Evolutionary conservation across 2,329 filamentous ascomycete species (phyloP).

Genomic region (Colletotrichum euphorbiae): DNA sequence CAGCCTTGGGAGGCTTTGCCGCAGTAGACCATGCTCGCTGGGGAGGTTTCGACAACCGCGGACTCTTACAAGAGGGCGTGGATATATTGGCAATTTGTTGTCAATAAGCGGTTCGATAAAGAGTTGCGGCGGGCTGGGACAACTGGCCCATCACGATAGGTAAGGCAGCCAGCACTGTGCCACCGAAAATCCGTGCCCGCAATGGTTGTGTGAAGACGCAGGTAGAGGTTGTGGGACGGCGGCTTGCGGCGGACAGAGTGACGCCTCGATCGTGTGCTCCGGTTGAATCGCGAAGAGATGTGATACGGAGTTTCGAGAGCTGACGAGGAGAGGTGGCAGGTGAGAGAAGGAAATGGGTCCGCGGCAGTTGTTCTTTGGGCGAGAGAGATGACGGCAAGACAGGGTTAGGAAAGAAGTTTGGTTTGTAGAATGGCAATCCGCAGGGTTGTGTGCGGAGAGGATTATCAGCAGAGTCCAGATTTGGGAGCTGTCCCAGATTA

Average conservation of each 20-base stretch:
- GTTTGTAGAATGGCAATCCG: not conserved
- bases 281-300: not conserved
- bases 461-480: conserved; percentile 20
- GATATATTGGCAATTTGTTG: not conserved
- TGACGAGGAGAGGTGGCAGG: not conserved
- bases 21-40: conserved; percentile 64
- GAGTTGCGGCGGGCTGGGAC: conserved; percentile 12
- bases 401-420: conserved; percentile 2
- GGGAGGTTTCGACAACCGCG: not conserved
- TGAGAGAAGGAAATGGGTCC: conserved; percentile 2
- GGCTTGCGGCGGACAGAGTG: not conserved
- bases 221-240: not conserved
- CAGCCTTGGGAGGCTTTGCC: conserved; percentile 68
- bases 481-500: conserved; percentile 24
- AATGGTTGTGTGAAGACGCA: not conserved
- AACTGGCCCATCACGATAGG: conserved; percentile 30
- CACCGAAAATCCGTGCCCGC: conserved; percentile 11
- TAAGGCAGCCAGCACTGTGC: conserved; percentile 25
- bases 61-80: not conserved
- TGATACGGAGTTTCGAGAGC: not conserved
- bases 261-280: conserved; percentile 1
- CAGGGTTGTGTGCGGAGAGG: conserved; percentile 19
- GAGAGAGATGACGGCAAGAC: not conserved
- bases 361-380: conserved; percentile 4
- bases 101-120: not conserved